Evolutionary conservation across 768 basidiomycete species (phyloP).

Genomic region (Tulasnella sp.): DNA sequence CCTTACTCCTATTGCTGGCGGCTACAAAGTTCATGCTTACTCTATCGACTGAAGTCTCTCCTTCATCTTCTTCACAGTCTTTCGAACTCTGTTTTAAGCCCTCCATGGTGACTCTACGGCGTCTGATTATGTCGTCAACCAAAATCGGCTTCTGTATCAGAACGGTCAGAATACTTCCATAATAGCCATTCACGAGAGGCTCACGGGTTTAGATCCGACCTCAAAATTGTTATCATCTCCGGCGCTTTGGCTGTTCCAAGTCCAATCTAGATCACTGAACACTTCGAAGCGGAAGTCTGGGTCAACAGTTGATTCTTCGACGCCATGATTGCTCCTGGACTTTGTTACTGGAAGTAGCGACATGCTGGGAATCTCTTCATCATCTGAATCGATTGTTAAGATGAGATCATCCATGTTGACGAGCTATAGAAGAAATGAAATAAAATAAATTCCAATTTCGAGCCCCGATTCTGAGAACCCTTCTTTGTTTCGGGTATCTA

Average conservation of each 20-base stretch:
- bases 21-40: slow-evolving; percentile 5
- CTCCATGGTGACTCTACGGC: slow-evolving; percentile 40
- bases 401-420: slow-evolving; percentile 52
- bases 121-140: slow-evolving; percentile 83
- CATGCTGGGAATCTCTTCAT: slow-evolving; percentile 35
- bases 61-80: slow-evolving; percentile 22
- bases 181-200: neutral
- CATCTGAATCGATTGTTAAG: slow-evolving; percentile 74
- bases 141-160: slow-evolving; percentile 54
- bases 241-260: slow-evolving; percentile 26
- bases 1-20: too few species aligned
- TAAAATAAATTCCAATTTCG: neutral
- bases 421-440: too few species aligned
- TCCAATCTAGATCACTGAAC: slow-evolving; percentile 56
- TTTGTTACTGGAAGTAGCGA: neutral
- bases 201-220: neutral
- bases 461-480: neutral
- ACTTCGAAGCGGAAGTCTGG: slow-evolving; percentile 76
- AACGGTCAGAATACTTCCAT: neutral
- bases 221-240: slow-evolving; percentile 10
- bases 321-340: slow-evolving; percentile 16
- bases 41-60: slow-evolving; percentile 33
- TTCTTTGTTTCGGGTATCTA: neutral
- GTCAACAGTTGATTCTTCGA: slow-evolving; percentile 49
- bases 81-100: slow-evolving; percentile 34